Base-by-base conservation (phyloP, 331 rosid genomes). In the Malus hybrid region DNA sequence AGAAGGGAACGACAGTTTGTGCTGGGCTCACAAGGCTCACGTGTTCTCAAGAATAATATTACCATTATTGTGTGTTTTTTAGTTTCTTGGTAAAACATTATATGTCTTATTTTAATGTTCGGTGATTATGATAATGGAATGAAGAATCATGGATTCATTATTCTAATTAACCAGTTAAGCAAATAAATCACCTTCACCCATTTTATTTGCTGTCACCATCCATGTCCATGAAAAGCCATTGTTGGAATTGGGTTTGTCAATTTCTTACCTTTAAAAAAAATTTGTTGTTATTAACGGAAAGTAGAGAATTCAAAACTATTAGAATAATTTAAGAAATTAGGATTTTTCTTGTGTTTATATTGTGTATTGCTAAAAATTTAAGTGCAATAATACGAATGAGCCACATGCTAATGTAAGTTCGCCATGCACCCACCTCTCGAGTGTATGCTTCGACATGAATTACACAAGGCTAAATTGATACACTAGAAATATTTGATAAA, bases 351-450 rank as follows among this genome's bases (percentile, higher is more conserved):
- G 42, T 36, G 42, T 36, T 36, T 36, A 36, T 36, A 36, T 2
- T 36, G 11, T 36, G 7, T 36, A 2, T 36, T 36, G 44, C 44
- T 39, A 39, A 39, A 39, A 39, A 39, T 39, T 9, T 2, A 50
- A 15, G n/a, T 50, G 19, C n/a, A 50, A 0, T 50, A 50, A 50
- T 50, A 50, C 2, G 8, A 8, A 15, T 50, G 8, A 15, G 9
- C 4, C 8, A 50, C 56, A 6, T 15, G 2, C 0, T 50, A 50
- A 50, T 50, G 20, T 16, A 50, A 5, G 4, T 50, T 0, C 9
- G 0, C n/a, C 7, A 0, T 0, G 19, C 9, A 6, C 9, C 1
- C 9, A 6, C 3, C 9, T 50, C n/a, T 0, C 4, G 1, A 50
- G 0, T 1, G 5, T 48, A 5, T 13, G 7, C 2, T 48, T 48